These are phyloP conservation scores for Podospora australis DNA, from an alignment of 495 filamentous ascomycete genomes.

Conservation along the genomic window DNA sequence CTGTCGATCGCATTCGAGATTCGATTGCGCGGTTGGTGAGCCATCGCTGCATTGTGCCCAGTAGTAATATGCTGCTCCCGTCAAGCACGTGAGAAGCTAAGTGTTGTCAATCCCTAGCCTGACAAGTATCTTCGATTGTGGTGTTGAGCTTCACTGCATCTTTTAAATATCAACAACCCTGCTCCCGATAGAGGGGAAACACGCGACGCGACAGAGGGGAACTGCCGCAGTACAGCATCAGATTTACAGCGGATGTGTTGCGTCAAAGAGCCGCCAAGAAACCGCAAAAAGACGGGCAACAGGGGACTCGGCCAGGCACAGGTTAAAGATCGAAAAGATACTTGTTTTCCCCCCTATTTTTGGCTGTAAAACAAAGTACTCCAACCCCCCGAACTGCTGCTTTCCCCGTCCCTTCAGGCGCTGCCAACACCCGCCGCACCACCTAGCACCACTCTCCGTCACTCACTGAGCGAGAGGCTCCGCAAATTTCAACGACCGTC, in stretches of 20 bases:
- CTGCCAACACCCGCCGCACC: not conserved
- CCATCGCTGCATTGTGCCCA: constrained; percentile 37
- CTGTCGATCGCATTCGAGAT: constrained; percentile 50
- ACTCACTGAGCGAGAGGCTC: constrained; percentile 11
- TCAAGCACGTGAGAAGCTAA: no score
- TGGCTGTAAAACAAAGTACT: constrained; percentile 2
- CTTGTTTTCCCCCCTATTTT: not conserved
- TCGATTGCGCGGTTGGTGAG: constrained; percentile 37
- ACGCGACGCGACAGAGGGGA: constrained; percentile 19
- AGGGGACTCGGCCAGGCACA: no score
- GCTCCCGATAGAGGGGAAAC: constrained; percentile 3
- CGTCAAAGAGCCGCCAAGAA: constrained; percentile 12
- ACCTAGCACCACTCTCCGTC: not conserved
- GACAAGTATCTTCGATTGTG: no score
- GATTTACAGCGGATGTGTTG: no score
- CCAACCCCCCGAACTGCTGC: not conserved
- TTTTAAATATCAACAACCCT: not conserved
- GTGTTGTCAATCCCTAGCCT: not conserved
- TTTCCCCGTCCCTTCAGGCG: not conserved
- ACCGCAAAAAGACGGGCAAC: not conserved
- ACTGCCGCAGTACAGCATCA: not conserved
- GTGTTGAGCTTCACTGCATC: not conserved
- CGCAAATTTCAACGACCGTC: constrained; percentile 24
- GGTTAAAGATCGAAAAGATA: constrained; percentile 3
- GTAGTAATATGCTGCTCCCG: no score